Conservation (phyloP, 2,329 filamentous ascomycete species). For the Intubia oerlemansii region DNA sequence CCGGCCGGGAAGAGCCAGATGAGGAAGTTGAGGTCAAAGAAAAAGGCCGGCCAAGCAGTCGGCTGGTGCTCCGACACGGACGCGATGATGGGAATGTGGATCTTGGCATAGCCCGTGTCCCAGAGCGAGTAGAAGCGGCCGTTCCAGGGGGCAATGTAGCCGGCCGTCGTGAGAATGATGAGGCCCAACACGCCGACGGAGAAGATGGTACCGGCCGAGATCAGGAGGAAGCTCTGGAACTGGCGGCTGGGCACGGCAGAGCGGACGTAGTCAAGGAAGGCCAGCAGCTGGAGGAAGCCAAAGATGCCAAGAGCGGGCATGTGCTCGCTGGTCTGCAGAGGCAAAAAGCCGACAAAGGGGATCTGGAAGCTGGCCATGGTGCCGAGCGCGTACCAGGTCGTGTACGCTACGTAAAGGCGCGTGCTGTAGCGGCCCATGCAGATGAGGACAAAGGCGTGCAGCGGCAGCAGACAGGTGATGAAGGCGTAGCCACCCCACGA, state of each 20-base stretch:
- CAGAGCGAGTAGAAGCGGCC: conserved; percentile 98
- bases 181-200: conserved; percentile 61
- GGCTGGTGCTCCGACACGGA: conserved; percentile 99
- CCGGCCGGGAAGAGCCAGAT: conserved; percentile 76
- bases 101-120: conserved; percentile 97
- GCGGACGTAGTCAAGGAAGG: conserved; percentile 76
- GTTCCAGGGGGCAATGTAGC: conserved; percentile 91
- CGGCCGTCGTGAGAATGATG: conserved; percentile 57
- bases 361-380: conserved; percentile 98
- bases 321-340: conserved; percentile 91
- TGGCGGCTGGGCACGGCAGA: conserved; percentile 79
- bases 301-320: conserved; percentile 95
- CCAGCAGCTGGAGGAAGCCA: conserved; percentile 82
- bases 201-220: conserved; percentile 55
- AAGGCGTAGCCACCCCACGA: conserved; percentile 99
- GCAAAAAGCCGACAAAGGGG: conserved; percentile 93
- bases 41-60: conserved; percentile 96
- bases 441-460: conserved; percentile 84
- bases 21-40: conserved; percentile 94
- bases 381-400: conserved; percentile 91
- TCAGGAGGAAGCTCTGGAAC: conserved; percentile 74
- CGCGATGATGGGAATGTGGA: conserved; percentile 97
- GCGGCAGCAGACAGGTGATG: conserved; percentile 89
- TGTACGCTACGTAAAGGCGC: conserved; percentile 87
- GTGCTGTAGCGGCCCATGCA: conserved; percentile 95